phyloP scores from a whole-genome alignment of 768 basidiomycete genomes.

The Russula ochroleuca region DNA sequence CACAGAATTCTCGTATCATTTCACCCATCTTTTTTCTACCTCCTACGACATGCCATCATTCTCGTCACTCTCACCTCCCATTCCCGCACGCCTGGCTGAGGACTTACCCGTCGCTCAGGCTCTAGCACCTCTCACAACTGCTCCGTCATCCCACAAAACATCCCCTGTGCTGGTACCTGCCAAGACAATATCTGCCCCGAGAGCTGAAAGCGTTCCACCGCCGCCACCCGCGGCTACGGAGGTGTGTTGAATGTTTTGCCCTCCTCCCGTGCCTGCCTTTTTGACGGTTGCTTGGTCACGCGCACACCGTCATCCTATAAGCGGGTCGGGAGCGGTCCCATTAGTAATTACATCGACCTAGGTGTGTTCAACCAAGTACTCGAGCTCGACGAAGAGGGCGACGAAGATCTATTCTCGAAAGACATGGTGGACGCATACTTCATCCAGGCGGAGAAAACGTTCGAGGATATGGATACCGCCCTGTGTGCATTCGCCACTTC shows the following conservation, averaged over 20 bases:
- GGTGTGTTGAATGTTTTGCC: slow-evolving; percentile 5
- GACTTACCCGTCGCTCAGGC: slow-evolving; percentile 3
- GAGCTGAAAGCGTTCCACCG: background rate
- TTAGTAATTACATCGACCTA: slow-evolving; percentile 59
- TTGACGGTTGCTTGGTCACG: background rate
- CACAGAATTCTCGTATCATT: background rate
- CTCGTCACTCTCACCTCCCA: slow-evolving; percentile 9
- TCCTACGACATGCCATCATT: slow-evolving; percentile 9
- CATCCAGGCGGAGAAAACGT: slow-evolving; percentile 70
- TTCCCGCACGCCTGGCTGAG: background rate
- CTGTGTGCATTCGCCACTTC: slow-evolving; percentile 12
- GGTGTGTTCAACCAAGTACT: slow-evolving; percentile 81
- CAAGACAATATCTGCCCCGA: background rate
- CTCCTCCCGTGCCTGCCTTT: background rate
- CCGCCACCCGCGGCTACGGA: background rate
- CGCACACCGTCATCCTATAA: background rate
- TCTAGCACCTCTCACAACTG: slow-evolving; percentile 1
- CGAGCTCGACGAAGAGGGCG: slow-evolving; percentile 87
- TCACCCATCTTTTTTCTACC: background rate
- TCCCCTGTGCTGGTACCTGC: slow-evolving; percentile 1
- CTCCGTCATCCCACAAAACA: slow-evolving; percentile 4
- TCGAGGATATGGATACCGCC: slow-evolving; percentile 66
- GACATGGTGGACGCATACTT: slow-evolving; percentile 81
- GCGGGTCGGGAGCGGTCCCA: background rate
- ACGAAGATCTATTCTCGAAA: slow-evolving; percentile 72